phyloP scores from a whole-genome alignment of 139 green algal genomes.

The Monoraphidium neglectum region DNA sequence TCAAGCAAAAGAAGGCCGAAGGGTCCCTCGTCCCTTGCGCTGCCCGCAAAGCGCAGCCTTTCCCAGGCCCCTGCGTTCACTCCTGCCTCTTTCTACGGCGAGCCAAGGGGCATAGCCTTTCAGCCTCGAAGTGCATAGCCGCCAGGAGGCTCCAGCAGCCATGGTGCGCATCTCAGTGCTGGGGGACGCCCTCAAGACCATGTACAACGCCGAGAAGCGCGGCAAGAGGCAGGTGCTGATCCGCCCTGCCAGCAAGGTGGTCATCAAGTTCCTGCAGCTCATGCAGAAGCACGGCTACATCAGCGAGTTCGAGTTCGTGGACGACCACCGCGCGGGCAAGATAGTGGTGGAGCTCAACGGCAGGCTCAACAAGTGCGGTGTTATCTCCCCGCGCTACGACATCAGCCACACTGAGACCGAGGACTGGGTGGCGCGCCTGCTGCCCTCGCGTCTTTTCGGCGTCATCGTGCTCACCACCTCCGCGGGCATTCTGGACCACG shows the following conservation, averaged over 20 bases:
- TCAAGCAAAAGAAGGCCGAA: too few species aligned
- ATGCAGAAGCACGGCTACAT: constrained; percentile 99
- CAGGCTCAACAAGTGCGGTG: constrained; percentile 98
- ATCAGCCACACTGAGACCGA: constrained; percentile 80
- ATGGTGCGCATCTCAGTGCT: constrained; percentile 98
- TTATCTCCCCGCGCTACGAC: constrained; percentile 98
- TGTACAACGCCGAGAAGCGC: constrained; percentile 99
- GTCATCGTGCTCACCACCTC: constrained; percentile 98
- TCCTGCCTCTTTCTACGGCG: too few species aligned
- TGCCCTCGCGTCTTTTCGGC: constrained; percentile 98
- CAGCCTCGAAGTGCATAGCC: background rate
- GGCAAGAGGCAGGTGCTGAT: constrained; percentile 96
- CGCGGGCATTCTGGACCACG: constrained; percentile 98
- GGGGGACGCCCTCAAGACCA: constrained; percentile 96
- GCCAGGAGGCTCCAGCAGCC: constrained; percentile 36
- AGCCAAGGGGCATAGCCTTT: too few species aligned
- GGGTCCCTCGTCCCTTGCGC: too few species aligned
- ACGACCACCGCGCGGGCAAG: constrained; percentile 97
- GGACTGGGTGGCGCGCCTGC: constrained; percentile 93
- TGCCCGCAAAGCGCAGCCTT: too few species aligned
- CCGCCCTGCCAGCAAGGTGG: constrained; percentile 95
- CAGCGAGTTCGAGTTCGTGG: constrained; percentile 96
- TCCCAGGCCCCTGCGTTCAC: too few species aligned
- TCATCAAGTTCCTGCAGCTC: constrained; percentile 99
- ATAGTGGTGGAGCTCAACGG: constrained; percentile 99